These are phyloP conservation scores for Aspergillus sp. DNA, from an alignment of 2,329 filamentous ascomycete genomes.

Conservation along the genomic window DNA sequence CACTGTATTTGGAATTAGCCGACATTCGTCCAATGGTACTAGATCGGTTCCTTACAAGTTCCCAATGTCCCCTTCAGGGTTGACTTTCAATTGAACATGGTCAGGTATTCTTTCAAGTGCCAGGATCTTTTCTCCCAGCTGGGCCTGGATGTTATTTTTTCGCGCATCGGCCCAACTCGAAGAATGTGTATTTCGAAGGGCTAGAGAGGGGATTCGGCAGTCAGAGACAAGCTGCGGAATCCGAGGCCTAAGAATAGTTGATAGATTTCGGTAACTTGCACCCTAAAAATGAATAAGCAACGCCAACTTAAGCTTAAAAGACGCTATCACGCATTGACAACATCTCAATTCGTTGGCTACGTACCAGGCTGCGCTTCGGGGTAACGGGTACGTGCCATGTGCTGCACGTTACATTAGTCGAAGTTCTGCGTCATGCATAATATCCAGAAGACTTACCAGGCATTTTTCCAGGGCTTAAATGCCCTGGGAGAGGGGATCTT, in stretches of 20 bases:
- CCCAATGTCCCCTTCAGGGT: too few relatives aligned
- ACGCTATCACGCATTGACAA: neutral
- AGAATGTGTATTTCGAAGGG: too few relatives aligned
- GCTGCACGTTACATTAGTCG: conserved; percentile 7
- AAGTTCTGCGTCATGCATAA: neutral
- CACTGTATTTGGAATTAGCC: conserved; percentile 4
- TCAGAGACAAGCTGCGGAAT: neutral
- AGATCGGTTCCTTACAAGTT: too few relatives aligned
- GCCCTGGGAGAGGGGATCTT: conserved; percentile 3
- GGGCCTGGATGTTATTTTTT: too few relatives aligned
- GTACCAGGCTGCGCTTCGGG: conserved; percentile 7
- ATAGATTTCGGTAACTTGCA: conserved; percentile 1
- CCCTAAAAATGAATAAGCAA: conserved; percentile 3
- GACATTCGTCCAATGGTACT: too few relatives aligned
- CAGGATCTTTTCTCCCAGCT: too few relatives aligned
- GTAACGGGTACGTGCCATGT: conserved; percentile 2
- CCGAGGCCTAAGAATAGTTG: conserved; percentile 1
- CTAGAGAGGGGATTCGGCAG: neutral
- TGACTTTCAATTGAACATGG: too few relatives aligned
- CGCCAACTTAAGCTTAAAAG: neutral
- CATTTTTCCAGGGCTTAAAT: conserved; percentile 3
- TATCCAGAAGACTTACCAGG: neutral
- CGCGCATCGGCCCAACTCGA: too few relatives aligned
- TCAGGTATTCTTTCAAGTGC: too few relatives aligned
- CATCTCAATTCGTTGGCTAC: neutral